Conservation (phyloP, 2,329 filamentous ascomycete species). For the Sphaceloma murrayae region DNA sequence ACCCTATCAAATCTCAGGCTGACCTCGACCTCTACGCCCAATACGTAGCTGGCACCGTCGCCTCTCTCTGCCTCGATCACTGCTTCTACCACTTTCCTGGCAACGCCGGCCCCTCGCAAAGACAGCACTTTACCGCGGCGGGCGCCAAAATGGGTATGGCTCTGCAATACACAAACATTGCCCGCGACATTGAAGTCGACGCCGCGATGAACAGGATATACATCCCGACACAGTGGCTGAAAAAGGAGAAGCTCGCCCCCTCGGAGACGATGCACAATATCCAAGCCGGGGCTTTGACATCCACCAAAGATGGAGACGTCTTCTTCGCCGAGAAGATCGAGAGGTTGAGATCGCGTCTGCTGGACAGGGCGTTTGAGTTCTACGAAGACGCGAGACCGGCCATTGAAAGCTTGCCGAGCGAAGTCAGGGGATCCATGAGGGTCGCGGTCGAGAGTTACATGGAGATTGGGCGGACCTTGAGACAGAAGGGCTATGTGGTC, state of each 20-base stretch:
- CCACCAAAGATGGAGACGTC: conserved; percentile 23
- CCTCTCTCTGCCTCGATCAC: conserved; percentile 56
- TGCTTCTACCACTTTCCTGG: conserved; percentile 50
- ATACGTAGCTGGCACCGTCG: conserved; percentile 64
- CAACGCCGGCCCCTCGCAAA: conserved; percentile 24
- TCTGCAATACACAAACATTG: conserved; percentile 69
- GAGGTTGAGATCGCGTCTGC: conserved; percentile 43
- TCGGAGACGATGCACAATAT: conserved; percentile 42
- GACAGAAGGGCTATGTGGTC: conserved; percentile 36
- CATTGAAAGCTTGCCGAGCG: conserved; percentile 52
- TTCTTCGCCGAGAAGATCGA: conserved; percentile 42
- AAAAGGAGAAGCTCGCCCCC: conserved; percentile 46
- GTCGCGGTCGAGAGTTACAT: conserved; percentile 68
- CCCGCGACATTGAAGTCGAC: conserved; percentile 61
- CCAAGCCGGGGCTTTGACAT: not conserved
- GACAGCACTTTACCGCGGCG: conserved; percentile 43
- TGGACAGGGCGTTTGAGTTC: conserved; percentile 52
- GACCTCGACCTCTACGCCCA: conserved; percentile 55
- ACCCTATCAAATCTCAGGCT: conserved; percentile 49
- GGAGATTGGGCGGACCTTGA: conserved; percentile 60
- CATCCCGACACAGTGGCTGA: conserved; percentile 55
- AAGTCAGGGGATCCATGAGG: conserved; percentile 53
- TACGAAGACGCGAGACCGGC: conserved; percentile 47
- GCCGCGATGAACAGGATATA: conserved; percentile 59
- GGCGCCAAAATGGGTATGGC: conserved; percentile 61